Evolutionary conservation across 257 asterid species (phyloP).

Genomic region (Craterostigma plantagineum): DNA sequence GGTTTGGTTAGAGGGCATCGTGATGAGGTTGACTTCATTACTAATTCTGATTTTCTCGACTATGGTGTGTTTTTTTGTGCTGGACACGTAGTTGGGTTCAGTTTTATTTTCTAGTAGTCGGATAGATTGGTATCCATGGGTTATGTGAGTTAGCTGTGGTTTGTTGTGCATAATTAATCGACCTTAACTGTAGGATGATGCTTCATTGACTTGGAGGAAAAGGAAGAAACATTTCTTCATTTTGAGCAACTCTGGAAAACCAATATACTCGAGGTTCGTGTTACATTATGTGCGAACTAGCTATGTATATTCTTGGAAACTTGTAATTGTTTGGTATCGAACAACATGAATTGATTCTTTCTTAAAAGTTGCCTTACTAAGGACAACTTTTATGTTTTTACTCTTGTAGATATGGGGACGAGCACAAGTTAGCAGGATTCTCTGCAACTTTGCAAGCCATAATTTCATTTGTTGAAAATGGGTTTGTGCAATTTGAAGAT

Average conservation of each 20-base stretch:
- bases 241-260: constrained; percentile 93
- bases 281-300: background rate
- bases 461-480: constrained; percentile 92
- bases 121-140: constrained; percentile 5
- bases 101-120: background rate
- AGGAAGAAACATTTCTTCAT: constrained; percentile 91
- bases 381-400: background rate
- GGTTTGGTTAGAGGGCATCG: constrained; percentile 70
- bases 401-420: constrained; percentile 79
- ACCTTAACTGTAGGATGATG: constrained; percentile 62
- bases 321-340: background rate
- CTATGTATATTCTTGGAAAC: background rate
- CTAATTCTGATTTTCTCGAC: background rate
- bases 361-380: constrained; percentile 6
- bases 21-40: constrained; percentile 41
- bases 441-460: constrained; percentile 98
- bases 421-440: constrained; percentile 93
- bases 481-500: constrained; percentile 21
- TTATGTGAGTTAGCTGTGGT: background rate
- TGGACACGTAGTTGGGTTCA: background rate
- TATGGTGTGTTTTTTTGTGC: background rate
- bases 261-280: constrained; percentile 84
- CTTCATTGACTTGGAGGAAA: constrained; percentile 91
- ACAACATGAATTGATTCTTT: too few species aligned
- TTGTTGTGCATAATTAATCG: too few species aligned